phyloP scores from a whole-genome alignment of 495 filamentous ascomycete species.

The Tuber melanosporum region DNA sequence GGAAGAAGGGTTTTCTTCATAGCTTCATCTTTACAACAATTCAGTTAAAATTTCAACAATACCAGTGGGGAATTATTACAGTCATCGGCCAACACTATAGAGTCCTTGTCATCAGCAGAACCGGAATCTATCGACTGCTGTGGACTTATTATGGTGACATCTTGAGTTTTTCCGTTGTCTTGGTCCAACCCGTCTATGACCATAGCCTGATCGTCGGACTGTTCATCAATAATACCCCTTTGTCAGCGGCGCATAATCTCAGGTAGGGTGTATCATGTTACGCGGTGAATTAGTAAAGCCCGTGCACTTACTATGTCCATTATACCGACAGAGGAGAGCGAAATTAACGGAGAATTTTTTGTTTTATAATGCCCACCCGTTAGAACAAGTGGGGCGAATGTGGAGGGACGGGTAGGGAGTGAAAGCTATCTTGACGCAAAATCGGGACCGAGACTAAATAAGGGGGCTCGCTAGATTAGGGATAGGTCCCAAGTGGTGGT shows the following conservation, averaged over 20 bases:
- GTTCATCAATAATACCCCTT: neutral
- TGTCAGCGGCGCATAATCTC: neutral
- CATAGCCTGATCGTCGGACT: constrained; percentile 37
- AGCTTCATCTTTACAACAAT: constrained; percentile 56
- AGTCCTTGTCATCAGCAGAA: constrained; percentile 47
- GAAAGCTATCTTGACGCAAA: neutral
- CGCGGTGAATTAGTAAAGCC: neutral
- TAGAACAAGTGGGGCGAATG: neutral
- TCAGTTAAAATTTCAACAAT: neutral
- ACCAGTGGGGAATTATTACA: constrained; percentile 24
- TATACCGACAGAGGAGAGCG: neutral
- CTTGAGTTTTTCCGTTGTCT: constrained; percentile 65
- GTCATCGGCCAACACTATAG: constrained; percentile 40
- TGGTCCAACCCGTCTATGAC: constrained; percentile 48
- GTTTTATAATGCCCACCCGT: neutral
- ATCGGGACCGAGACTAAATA: neutral
- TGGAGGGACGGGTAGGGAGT: neutral
- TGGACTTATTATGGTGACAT: constrained; percentile 77
- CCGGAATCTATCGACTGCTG: constrained; percentile 52
- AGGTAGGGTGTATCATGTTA: neutral
- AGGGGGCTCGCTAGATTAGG: neutral
- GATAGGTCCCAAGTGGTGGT: neutral
- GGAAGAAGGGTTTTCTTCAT: constrained; percentile 74
- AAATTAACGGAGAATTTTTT: neutral
- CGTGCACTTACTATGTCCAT: neutral